These are phyloP conservation scores for Melampsora larici-populina DNA, from an alignment of 1,284 basidiomycete species.

Conservation along the genomic window DNA sequence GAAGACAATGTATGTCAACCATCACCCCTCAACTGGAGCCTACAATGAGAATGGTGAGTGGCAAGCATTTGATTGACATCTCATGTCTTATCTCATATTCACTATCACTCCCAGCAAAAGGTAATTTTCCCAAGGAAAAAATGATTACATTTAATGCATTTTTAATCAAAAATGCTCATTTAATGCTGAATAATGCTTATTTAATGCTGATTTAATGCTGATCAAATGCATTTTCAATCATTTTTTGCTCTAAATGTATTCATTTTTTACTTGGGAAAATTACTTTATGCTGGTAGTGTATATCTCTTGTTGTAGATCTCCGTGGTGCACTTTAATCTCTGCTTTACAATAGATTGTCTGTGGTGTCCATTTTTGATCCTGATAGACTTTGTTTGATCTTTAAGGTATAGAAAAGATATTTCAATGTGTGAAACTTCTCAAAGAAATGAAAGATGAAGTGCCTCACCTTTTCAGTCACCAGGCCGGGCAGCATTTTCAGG, in stretches of 20 bases:
- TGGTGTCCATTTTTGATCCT: not conserved
- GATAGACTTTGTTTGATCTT: not conserved
- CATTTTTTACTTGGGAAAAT: no score
- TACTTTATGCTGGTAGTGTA: no score
- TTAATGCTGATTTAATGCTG: no score
- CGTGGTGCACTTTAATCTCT: not conserved
- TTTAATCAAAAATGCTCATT: no score
- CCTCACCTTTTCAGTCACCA: not conserved
- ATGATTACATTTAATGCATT: no score
- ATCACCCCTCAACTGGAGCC: not conserved
- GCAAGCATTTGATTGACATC: not conserved
- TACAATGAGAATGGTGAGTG: not conserved
- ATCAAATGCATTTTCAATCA: no score
- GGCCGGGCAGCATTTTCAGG: not conserved
- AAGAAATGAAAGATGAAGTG: not conserved
- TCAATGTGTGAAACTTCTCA: not conserved
- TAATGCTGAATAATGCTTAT: no score
- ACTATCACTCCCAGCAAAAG: no score
- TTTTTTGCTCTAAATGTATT: no score
- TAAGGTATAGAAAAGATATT: not conserved
- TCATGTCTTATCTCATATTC: not conserved
- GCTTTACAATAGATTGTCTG: not conserved
- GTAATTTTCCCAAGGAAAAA: no score
- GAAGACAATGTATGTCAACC: not conserved
- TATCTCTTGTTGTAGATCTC: no score